Evolutionary conservation across 2,329 filamentous ascomycete species (phyloP), one percentile per base, ranked within the genome.

Genomic region (Exophiala sp.): DNA sequence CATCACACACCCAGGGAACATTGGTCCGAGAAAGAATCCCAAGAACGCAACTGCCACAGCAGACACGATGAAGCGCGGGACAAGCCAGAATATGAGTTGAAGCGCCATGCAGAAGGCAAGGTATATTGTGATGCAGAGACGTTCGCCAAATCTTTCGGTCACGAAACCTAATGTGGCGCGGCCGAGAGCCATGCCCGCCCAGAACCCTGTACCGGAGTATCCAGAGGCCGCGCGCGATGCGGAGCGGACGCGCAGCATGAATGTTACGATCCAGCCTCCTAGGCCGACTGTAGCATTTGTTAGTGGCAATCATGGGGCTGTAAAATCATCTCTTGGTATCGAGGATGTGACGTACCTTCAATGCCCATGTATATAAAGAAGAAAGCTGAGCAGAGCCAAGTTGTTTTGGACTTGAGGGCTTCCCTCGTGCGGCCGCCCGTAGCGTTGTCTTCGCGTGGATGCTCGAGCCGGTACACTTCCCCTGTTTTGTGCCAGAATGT

Each of bases 221-320:
- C 89, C 89, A 33, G 86, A 85, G 2, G 84, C 78, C 65, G 94
- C 92, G 0, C 83, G 74, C 20, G 76, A 78, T 3, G 85, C 88
- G 35, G 85, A 69, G 11, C 91, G 81, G 20, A 91, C 84, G 16
- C 81, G 76, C n/a, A 91, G 83, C 88, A 95, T 95, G 67, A 95
- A 95, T 5, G 59, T 63, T 47, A 89, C 84, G 57, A 91, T 83
- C 87, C 87, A 90, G 29, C 87, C 87, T 14, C 83, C 83, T 1
- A 88, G 72, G 18, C 59, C 59, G 42, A 62, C 59, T 60, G 11
- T 18, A 3, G 3, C 10, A 45, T 34, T 9, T 21, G 20, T n/a
- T 41, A 6, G n/a, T 16, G n/a, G n/a, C n/a, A n/a, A n/a, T n/a
- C n/a, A n/a, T n/a, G n/a, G n/a, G n/a, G n/a, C n/a, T n/a, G n/a